These are phyloP conservation scores for Hypoxylon rubiginosum DNA, from an alignment of 2,329 filamentous ascomycete genomes.

Conservation along the genomic window DNA sequence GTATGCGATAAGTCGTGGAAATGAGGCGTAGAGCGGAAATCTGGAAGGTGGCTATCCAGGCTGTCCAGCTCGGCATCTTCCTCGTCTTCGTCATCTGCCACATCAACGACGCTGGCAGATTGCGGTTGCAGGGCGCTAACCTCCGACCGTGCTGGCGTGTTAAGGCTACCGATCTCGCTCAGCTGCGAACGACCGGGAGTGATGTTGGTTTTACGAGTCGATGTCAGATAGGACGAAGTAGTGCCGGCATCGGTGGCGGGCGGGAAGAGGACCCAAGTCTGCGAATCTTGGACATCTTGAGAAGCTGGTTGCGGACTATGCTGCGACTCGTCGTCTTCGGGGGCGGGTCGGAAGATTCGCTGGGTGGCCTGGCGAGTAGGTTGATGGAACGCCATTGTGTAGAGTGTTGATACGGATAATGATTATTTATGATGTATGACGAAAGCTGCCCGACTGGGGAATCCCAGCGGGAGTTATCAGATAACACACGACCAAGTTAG, in stretches of 20 bases:
- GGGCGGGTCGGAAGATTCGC: conserved; percentile 59
- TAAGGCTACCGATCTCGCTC: conserved; percentile 85
- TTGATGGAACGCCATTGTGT: conserved; percentile 71
- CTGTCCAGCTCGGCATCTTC: conserved; percentile 90
- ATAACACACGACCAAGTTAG: conserved; percentile 33
- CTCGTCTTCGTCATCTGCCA: conserved; percentile 61
- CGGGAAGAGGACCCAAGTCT: conserved; percentile 97
- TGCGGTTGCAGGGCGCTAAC: conserved; percentile 61
- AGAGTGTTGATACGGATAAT: conserved; percentile 8
- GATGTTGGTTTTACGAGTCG: conserved; percentile 74
- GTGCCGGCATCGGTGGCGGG: conserved; percentile 72
- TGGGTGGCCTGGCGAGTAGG: conserved; percentile 67
- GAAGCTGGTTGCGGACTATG: conserved; percentile 51
- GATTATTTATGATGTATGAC: conserved; percentile 38
- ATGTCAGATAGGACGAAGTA: conserved; percentile 76
- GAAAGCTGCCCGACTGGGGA: conserved; percentile 44
- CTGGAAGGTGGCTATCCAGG: conserved; percentile 90
- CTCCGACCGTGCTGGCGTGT: conserved; percentile 74
- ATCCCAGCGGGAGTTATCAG: conserved; percentile 41
- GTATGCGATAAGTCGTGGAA: conserved; percentile 57
- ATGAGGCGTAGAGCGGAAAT: conserved; percentile 77
- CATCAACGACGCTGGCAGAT: conserved; percentile 56
- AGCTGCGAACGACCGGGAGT: conserved; percentile 77
- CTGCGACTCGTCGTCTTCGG: conserved; percentile 57
- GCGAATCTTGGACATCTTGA: conserved; percentile 74